Percentiles rank a stretch among this genome's conserved stretches.
These are phyloP conservation scores for Phytophthora capsici DNA, from an alignment of 352 stramenopile genomes.

Conservation along the genomic window DNA sequence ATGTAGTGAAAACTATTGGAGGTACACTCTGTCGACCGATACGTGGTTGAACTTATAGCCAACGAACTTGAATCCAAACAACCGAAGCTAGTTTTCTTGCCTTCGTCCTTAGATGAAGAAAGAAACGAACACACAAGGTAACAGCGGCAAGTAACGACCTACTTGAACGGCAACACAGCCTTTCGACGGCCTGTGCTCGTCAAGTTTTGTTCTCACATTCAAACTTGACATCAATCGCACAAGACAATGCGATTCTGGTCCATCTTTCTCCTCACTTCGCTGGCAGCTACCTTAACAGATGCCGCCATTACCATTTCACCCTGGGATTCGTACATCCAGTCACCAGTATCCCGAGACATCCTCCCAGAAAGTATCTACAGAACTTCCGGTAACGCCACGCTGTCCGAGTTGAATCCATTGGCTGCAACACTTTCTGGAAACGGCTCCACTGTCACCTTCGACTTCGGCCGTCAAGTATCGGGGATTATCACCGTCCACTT, in stretches of 20 bases:
- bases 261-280: neutral
- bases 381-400: constrained; percentile 6
- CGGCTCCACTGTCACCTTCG: constrained; percentile 34
- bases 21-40: neutral
- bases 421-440: constrained; percentile 31
- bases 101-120: neutral
- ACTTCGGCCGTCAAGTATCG: constrained; percentile 39
- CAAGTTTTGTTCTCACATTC: constrained; percentile 2
- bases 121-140: neutral
- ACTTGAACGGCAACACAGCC: too few relatives aligned
- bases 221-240: neutral
- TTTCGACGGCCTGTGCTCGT: neutral
- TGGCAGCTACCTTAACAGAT: neutral
- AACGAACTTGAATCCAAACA: neutral
- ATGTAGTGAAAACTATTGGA: constrained; percentile 1
- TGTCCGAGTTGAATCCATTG: neutral
- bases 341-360: constrained; percentile 23
- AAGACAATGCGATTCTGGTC: constrained; percentile 7
- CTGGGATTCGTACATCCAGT: constrained; percentile 29
- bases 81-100: too few relatives aligned
- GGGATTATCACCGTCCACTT: constrained; percentile 27
- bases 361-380: constrained; percentile 6
- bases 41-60: constrained; percentile 9
- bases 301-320: neutral
- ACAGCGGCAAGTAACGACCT: neutral